These are phyloP conservation scores for Cladosporium colombiae DNA, from an alignment of 2,329 filamentous ascomycete genomes.

Conservation along the genomic window DNA sequence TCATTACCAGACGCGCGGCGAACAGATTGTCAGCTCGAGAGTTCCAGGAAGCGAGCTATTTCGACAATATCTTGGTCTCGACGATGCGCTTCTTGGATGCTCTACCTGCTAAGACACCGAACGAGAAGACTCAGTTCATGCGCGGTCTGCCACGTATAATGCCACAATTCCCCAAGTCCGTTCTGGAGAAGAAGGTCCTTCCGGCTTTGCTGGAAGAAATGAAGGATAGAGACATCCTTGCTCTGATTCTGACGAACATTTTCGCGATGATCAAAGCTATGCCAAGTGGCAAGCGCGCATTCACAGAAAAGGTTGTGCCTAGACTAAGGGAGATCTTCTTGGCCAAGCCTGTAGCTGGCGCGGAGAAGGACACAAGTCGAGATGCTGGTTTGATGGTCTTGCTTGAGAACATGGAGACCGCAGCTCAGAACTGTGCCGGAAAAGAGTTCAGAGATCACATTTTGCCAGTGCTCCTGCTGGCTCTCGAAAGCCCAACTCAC, in stretches of 20 bases:
- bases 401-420: slow-evolving; percentile 75
- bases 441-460: slow-evolving; percentile 97
- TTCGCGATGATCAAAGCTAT: slow-evolving; percentile 85
- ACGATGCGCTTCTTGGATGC: slow-evolving; percentile 93
- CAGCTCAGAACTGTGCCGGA: slow-evolving; percentile 79
- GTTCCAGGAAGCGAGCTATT: slow-evolving; percentile 94
- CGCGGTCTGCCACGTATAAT: slow-evolving; percentile 83
- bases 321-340: slow-evolving; percentile 81
- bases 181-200: slow-evolving; percentile 92
- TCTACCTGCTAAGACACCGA: slow-evolving; percentile 86
- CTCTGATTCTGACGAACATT: slow-evolving; percentile 83
- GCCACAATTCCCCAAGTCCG: slow-evolving; percentile 87
- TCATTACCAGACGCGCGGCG: slow-evolving; percentile 85
- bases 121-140: slow-evolving; percentile 90
- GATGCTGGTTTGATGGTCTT: slow-evolving; percentile 92
- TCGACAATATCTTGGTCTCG: slow-evolving; percentile 94
- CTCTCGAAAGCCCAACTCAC: slow-evolving; percentile 86
- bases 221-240: slow-evolving; percentile 85
- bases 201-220: slow-evolving; percentile 87
- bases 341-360: slow-evolving; percentile 51
- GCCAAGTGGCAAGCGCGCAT: slow-evolving; percentile 73
- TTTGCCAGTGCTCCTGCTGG: slow-evolving; percentile 78
- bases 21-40: slow-evolving; percentile 84
- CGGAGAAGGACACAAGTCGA: slow-evolving; percentile 76
- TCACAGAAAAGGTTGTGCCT: slow-evolving; percentile 85